Evolutionary conservation across 148 eudicot genomes (phyloP), one percentile per base, ranked within the genome.

Genomic region (Rhododendron simsii): DNA sequence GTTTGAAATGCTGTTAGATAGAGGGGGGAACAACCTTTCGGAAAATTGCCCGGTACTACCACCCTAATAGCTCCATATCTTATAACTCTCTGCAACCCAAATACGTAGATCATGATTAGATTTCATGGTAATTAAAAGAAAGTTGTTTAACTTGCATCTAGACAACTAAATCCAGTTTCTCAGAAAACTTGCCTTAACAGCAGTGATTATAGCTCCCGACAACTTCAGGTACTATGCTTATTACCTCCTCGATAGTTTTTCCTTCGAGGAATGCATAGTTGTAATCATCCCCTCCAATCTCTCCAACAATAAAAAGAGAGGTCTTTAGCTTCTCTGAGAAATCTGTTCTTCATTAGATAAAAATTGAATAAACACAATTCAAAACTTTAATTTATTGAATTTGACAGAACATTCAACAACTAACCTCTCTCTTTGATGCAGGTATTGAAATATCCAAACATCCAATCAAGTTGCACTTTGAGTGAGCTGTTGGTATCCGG

Each of bases 31-130:
- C 87, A 86, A 20, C 86, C 91, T 61, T 81, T n/a, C n/a, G 88
- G 87, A 48, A 91, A 89, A 30, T 23, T 81, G 16, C 91, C 91
- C 2, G 89, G 86, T 12, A 89, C 88, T n/a, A 89, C 47, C 35
- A 90, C 83, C 67, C 83, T 75, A 50, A 51, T 30, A 15, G 83
- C 92, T 45, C 89, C 89, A 71, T 71, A 44, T 1, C 51, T 28
- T 21, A 91, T 82, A 20, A 87, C 85, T 59, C 53, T 84, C 92
- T 90, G 59, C 59, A 86, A n/a, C 20, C 8, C 55, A 47, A 2
- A 78, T 11, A 11, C 13, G 0, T 11, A 20, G 51, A 78, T 23
- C 26, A n/a, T 5, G 14, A 47, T 47, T 10, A 11, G 50, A 44
- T 77, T 77, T 39, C 3, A 13, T 8, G n/a, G 12, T 20, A 47